phyloP scores from a whole-genome alignment of 345 rosid species.

The Trapa incisa region DNA sequence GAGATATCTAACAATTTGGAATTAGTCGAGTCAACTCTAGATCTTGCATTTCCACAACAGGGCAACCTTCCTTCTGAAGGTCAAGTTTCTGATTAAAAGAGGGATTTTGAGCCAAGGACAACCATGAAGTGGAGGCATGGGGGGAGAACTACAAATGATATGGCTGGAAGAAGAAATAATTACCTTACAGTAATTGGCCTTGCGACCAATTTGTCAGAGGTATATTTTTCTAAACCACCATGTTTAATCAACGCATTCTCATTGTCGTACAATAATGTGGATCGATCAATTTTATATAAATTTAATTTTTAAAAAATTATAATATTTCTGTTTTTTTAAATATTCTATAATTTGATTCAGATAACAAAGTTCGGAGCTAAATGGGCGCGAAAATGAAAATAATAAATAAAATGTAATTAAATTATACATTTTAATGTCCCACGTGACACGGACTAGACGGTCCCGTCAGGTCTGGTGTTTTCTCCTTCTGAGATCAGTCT shows the following conservation, averaged over 20 bases:
- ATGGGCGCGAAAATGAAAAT: no score
- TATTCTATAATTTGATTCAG: no score
- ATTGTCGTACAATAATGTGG: no score
- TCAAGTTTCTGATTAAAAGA: slow-evolving; percentile 7
- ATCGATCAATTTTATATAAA: no score
- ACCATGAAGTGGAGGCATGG: slow-evolving; percentile 13
- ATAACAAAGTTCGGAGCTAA: no score
- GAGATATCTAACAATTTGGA: slow-evolving; percentile 48
- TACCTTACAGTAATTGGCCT: background rate
- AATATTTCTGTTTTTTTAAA: no score
- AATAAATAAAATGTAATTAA: no score
- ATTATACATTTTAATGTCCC: background rate
- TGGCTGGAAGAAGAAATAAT: background rate
- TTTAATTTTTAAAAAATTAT: no score
- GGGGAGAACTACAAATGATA: background rate
- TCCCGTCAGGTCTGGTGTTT: background rate
- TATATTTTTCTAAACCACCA: no score
- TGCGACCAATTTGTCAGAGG: no score
- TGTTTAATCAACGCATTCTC: no score
- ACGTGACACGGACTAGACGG: background rate
- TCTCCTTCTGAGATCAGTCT: background rate
- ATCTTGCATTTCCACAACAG: slow-evolving; percentile 14
- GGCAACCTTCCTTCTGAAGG: slow-evolving; percentile 8
- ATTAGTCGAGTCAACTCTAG: slow-evolving; percentile 25
- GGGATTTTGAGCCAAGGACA: slow-evolving; percentile 33